These are phyloP conservation scores for Coffea eugenioides DNA, from an alignment of 257 asterid genomes.

Conservation along the genomic window DNA sequence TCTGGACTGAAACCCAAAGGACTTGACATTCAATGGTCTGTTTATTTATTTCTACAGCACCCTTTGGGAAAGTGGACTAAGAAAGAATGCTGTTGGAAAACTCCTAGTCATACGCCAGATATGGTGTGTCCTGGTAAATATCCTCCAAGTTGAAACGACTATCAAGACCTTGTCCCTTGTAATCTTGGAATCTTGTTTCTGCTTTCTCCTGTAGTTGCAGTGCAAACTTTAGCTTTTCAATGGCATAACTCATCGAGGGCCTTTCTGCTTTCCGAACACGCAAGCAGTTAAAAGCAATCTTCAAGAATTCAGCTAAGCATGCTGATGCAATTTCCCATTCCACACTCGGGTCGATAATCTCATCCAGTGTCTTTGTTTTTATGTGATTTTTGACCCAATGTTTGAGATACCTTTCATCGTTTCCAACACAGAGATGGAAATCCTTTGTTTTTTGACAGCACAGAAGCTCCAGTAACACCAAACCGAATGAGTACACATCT, in stretches of 20 bases:
- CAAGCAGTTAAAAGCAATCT: slow-evolving; percentile 4
- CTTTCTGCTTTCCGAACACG: not conserved
- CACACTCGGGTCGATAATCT: not conserved
- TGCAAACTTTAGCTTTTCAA: not conserved
- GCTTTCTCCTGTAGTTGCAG: not conserved
- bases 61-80: not conserved
- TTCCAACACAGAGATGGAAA: not conserved
- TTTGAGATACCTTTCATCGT: not conserved
- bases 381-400: not conserved
- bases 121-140: not conserved
- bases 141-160: not conserved
- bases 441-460: not conserved
- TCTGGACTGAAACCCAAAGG: not conserved
- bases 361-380: not conserved
- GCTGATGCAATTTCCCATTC: not conserved
- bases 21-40: too few relatives aligned
- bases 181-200: not conserved
- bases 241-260: not conserved
- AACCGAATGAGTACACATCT: slow-evolving; percentile 13
- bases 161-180: not conserved
- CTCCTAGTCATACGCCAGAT: not conserved
- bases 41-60: not conserved
- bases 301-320: slow-evolving; percentile 4
- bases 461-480: slow-evolving; percentile 2
- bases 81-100: not conserved